Evolutionary conservation across 2,329 filamentous ascomycete genomes (phyloP), one percentile per base, ranked within the genome.

Genomic region (Talaromyces amestolkiae): DNA sequence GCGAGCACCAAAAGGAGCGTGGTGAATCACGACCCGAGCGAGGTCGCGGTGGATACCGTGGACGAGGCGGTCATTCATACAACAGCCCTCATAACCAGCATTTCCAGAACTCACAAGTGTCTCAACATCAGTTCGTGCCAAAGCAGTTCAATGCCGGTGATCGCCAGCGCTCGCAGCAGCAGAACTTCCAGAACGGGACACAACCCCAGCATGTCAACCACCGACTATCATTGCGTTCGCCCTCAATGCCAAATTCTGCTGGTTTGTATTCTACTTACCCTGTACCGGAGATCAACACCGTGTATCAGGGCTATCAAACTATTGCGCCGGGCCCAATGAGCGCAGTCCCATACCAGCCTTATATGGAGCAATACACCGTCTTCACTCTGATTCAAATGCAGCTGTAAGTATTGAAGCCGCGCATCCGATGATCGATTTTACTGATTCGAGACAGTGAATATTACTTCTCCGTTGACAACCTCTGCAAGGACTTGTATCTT

Each of bases 391-490:
- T 87, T 73, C 84, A 82, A 68, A 85, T 82, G 71, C 88, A 89
- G 73, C 75, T 86, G 81, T 85, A 81, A 75, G 82, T 75, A 61
- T 61, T n/a, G 64, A 24, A 13, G 22, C 15, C 45, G 27, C 22
- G 10, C 15, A 61, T 8, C 43, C n/a, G 17, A 61, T 31, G 3
- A 31, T 31, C 4, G 19, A n/a, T 31, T 47, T 61, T 79, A 74
- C 49, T 66, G 81, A 68, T 49, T 15, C 17, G 75, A 69, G 81
- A 85, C 74, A 85, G 93, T 43, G 92, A 97, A 73, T 99, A 97
- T 81, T 99, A 99, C 79, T 97, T 99, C 80, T 98, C 94, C 0
- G 86, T 97, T 33, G 91, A 97, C 73, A 99, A 99, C 75, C 84
- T 98, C 59, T 91, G 92, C 84, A 97, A 97, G 79, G 95, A 99